Evolutionary conservation across 805 yeast species (phyloP).

Genomic region (Lachancea cidri): DNA sequence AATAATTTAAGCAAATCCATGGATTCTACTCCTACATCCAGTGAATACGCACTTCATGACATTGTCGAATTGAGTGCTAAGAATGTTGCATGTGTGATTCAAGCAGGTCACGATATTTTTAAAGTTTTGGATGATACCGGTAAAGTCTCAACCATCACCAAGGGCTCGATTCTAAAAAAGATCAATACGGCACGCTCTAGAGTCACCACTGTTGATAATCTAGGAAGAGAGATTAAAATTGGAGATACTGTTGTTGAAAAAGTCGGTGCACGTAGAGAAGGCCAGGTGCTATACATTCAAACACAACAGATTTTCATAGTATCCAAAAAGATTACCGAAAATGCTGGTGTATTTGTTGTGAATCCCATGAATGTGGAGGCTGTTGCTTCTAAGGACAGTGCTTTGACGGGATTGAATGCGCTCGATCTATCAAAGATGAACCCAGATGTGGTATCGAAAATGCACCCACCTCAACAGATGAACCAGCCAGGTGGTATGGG

Average conservation of each 20-base stretch:
- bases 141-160: slow-evolving; percentile 60
- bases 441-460: slow-evolving; percentile 47
- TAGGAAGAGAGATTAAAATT: slow-evolving; percentile 77
- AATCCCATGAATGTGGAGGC: slow-evolving; percentile 73
- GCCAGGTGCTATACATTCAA: slow-evolving; percentile 81
- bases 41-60: slow-evolving; percentile 82
- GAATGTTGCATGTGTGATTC: slow-evolving; percentile 82
- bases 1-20: slow-evolving; percentile 86
- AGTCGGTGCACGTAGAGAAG: slow-evolving; percentile 81
- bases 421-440: slow-evolving; percentile 82
- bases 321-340: slow-evolving; percentile 73
- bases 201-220: slow-evolving; percentile 80
- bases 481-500: slow-evolving; percentile 55
- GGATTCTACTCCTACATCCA: slow-evolving; percentile 73
- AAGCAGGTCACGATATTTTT: slow-evolving; percentile 83
- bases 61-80: slow-evolving; percentile 83
- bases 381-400: slow-evolving; percentile 75
- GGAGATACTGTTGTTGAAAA: slow-evolving; percentile 92
- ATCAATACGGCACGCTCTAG: slow-evolving; percentile 65
- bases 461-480: slow-evolving; percentile 56
- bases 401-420: slow-evolving; percentile 31
- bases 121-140: slow-evolving; percentile 81
- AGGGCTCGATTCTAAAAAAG: slow-evolving; percentile 78
- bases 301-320: slow-evolving; percentile 74
- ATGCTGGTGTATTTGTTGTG: slow-evolving; percentile 86